Evolutionary conservation across 2,329 filamentous ascomycete genomes (phyloP), one percentile per base, ranked within the genome.

Genomic region (Huntiella omanensis): DNA sequence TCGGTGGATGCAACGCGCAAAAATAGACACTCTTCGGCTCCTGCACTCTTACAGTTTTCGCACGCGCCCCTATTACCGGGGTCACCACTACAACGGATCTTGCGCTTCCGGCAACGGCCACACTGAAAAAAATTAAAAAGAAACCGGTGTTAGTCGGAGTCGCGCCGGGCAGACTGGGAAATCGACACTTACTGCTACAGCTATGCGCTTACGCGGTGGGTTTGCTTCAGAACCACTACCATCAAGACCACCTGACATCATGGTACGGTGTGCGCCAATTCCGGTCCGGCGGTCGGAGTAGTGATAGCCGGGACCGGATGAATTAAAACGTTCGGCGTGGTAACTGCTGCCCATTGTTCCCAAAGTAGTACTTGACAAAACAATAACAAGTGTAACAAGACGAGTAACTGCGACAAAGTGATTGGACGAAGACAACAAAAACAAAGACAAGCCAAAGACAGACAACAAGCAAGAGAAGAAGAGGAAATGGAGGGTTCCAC

Each of bases 71-170:
- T 81, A 55, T 80, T 75, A 32, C 81, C 82, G 33, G 71, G 68
- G 58, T 94, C 85, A 38, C 88, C 88, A 56, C 83, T 93, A 64
- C 88, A 96, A 54, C 84, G 80, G 55, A 96, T 96, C 68, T 96
- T 96, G 49, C 88, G 75, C 64, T 88, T 87, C 50, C 88, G 77
- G 62, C 88, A 96, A 53, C 88, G 77, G 33, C 77, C 75, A 60
- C 88, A 96, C 88, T 95, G 15, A 5, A 16, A 5, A 16, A 39
- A 37, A 37, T 11, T 11, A 37, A 10, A n/a, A 37, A 6, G 12
- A 16, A 37, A 12, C 15, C 35, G 12, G 35, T 2, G 35, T 13
- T 11, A n/a, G 15, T 36, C 5, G 19, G n/a, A n/a, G 11, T n/a
- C n/a, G 15, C n/a, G 35, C n/a, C 19, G 33, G 41, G 11, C 6